Base-by-base conservation (phyloP, 2,329 filamentous ascomycete species). In the Calonectria hongkongensis region DNA sequence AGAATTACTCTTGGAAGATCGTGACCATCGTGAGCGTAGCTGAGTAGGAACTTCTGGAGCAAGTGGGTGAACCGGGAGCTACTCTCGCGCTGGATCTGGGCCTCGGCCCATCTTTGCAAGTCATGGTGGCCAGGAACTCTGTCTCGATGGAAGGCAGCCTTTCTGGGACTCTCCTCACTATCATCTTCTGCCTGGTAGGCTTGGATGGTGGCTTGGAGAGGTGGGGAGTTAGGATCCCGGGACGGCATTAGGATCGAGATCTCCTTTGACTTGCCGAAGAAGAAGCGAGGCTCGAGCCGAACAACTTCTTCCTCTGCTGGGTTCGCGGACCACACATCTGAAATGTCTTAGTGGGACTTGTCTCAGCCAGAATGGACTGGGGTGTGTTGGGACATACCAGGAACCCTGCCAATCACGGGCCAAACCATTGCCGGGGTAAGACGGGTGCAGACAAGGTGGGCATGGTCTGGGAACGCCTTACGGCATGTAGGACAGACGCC, bases 401-500 rank as follows among this genome's bases (percentile, higher is more conserved):
- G 80, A 70, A 82, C 81, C 72, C 80, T 81, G 75, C 80, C 81
- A 79, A 85, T 83, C 75, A 85, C 83, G 56, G 84, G 84, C 81
- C 82, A 83, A 70, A 82, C 80, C 78, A 80, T 80, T 70, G 75
- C 81, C 72, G 83, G 84, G 75, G 82, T 85, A 70, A 79, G 80
- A 72, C 84, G 84, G 66, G 80, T 85, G 75, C 84, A 85, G 71
- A 83, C 83, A 63, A 85, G 77, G 77, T 85, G 84, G 64, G 84
- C 82, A 76, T 85, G 83, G 66, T 84, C 79, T 66, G 84, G 84
- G 68, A 85, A 85, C 54, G 83, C 81, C 77, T 85, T 85, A 71
- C 84, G 82, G 78, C 84, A 85, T 64, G 83, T 83, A 76, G 84
- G 84, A 79, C 84, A 85, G 76, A 85, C 83, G 76, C 84, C 84